A percentile compares a stretch with the other conserved stretches of the same genome.
phyloP scores from a whole-genome alignment of 2,329 filamentous ascomycete genomes.

The Diatrype stigma region DNA sequence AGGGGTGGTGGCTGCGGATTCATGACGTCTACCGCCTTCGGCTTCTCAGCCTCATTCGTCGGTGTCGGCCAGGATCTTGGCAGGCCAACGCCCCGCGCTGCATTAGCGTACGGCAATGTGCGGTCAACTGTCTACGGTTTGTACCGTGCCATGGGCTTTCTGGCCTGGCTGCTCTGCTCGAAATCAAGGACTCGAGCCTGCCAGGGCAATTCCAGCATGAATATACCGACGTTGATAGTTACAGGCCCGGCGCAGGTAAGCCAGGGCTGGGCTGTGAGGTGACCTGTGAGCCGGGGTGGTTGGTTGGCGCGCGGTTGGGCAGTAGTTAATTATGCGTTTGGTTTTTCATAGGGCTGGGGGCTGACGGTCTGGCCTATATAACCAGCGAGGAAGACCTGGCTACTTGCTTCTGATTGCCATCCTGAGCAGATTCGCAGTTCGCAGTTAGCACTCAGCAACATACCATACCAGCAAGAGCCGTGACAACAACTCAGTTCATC shows the following conservation, averaged over 20 bases:
- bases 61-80: conserved; percentile 7
- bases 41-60: conserved; percentile 14
- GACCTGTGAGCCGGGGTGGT: background rate
- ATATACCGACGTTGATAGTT: background rate
- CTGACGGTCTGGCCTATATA: too few species aligned
- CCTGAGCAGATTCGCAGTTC: background rate
- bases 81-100: conserved; percentile 4
- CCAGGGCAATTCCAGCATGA: background rate
- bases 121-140: conserved; percentile 8
- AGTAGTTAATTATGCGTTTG: too few species aligned
- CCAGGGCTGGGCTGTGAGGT: background rate
- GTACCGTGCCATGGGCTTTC: conserved; percentile 2
- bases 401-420: too few species aligned
- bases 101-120: conserved; percentile 14
- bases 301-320: background rate
- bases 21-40: conserved; percentile 12
- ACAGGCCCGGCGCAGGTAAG: background rate
- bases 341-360: too few species aligned
- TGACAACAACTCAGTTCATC: background rate
- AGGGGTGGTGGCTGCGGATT: background rate
- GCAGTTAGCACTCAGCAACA: conserved; percentile 3
- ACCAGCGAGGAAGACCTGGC: too few species aligned
- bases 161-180: conserved; percentile 8
- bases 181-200: background rate
- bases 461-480: background rate